These are phyloP conservation scores for Xerocomellus chrysenteron DNA, from an alignment of 768 basidiomycete genomes.

Conservation along the genomic window DNA sequence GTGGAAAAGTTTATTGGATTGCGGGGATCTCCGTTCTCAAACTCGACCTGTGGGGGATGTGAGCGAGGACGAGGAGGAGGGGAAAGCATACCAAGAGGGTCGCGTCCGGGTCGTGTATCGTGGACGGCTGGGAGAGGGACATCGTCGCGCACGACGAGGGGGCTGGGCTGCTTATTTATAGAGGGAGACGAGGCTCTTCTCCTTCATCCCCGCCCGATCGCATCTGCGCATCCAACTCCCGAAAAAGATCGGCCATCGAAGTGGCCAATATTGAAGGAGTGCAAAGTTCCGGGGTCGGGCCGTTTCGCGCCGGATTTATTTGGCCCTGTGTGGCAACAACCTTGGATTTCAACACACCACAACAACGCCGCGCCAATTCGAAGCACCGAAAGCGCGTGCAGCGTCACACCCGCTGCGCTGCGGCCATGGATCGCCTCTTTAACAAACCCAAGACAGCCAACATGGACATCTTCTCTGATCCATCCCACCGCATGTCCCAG, in stretches of 20 bases:
- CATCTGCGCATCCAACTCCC: constrained; percentile 13
- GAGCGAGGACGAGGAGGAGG: neutral
- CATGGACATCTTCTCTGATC: constrained; percentile 14
- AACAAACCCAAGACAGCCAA: neutral
- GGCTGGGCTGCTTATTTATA: constrained; percentile 12
- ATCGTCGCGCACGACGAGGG: neutral
- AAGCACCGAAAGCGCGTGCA: neutral
- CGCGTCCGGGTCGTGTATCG: constrained; percentile 11
- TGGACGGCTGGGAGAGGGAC: constrained; percentile 19
- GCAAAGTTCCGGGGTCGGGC: no score
- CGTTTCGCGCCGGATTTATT: constrained; percentile 9
- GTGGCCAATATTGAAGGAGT: constrained; percentile 7
- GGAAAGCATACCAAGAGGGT: constrained; percentile 12
- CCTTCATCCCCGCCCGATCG: constrained; percentile 8
- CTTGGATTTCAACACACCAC: constrained; percentile 27
- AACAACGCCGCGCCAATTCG: constrained; percentile 27
- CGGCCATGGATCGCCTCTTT: constrained; percentile 25
- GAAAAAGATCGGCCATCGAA: constrained; percentile 10
- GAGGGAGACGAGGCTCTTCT: neutral
- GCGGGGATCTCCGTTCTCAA: constrained; percentile 36
- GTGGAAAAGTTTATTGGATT: constrained; percentile 42
- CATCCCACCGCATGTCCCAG: constrained; percentile 19
- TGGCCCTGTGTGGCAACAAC: constrained; percentile 22
- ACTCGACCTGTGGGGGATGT: constrained; percentile 37
- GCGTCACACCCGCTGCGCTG: neutral